phyloP scores from a whole-genome alignment of 2,329 filamentous ascomycete genomes.

The Cladophialophora psammophila region DNA sequence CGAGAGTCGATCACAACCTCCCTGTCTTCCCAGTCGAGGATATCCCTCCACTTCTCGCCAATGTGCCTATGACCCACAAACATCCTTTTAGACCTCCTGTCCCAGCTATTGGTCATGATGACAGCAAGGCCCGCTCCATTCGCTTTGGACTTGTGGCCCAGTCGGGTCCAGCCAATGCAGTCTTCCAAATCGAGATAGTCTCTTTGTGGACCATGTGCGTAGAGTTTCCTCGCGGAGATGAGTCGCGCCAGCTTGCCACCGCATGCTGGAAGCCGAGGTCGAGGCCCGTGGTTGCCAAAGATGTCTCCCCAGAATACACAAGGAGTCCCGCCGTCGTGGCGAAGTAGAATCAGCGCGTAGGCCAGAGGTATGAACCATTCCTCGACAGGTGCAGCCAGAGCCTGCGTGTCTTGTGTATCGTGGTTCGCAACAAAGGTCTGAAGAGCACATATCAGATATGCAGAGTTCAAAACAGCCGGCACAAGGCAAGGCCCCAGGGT shows the following conservation, averaged over 20 bases:
- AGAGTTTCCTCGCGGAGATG: conserved; percentile 68
- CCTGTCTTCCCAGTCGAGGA: conserved; percentile 62
- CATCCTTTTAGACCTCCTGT: conserved; percentile 61
- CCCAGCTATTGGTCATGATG: conserved; percentile 62
- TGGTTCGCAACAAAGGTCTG: conserved; percentile 61
- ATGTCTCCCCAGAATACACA: conserved; percentile 76
- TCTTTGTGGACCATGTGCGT: conserved; percentile 70
- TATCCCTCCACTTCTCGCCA: conserved; percentile 70
- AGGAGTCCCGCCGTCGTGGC: conserved; percentile 64
- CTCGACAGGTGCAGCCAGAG: conserved; percentile 33
- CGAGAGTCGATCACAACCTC: conserved; percentile 65
- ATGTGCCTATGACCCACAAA: conserved; percentile 65
- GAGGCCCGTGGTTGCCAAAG: conserved; percentile 66
- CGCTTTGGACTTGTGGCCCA: conserved; percentile 45
- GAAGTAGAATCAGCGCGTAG: conserved; percentile 74
- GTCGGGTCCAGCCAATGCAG: conserved; percentile 69
- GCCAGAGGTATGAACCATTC: conserved; percentile 71
- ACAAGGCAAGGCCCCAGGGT: conserved; percentile 11
- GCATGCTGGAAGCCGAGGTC: conserved; percentile 62
- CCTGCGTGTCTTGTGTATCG: conserved; percentile 39
- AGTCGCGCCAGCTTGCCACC: conserved; percentile 66
- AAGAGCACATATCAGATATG: conserved; percentile 5
- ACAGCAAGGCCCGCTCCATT: conserved; percentile 60
- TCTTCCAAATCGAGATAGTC: conserved; percentile 69
- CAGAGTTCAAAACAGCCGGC: not conserved